phyloP scores from a whole-genome alignment of 2,329 filamentous ascomycete species.

The Clonostachys chloroleuca region DNA sequence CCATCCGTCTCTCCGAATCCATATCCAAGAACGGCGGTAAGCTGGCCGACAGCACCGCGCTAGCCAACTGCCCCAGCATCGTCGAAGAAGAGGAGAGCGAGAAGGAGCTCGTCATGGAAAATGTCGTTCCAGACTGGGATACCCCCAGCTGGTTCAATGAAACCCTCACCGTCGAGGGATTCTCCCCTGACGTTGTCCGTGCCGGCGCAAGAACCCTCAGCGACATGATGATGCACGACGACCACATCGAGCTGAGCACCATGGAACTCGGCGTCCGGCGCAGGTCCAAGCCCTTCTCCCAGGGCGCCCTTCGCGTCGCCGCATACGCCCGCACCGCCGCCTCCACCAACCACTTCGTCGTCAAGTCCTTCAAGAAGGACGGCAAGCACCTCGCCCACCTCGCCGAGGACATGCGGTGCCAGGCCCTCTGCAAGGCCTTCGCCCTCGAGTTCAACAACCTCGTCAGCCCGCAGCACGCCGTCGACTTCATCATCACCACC shows the following conservation, averaged over 20 bases:
- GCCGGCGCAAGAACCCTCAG: conserved; percentile 19
- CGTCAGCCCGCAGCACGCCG: conserved; percentile 9
- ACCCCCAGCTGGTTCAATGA: conserved; percentile 18
- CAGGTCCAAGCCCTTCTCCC: conserved; percentile 20
- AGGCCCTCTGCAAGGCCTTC: conserved; percentile 31
- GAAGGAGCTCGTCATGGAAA: conserved; percentile 9
- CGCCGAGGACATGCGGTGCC: conserved; percentile 29
- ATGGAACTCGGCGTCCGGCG: conserved; percentile 23
- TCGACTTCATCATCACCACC: conserved; percentile 26
- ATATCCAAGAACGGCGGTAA: not conserved
- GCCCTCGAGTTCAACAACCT: conserved; percentile 32
- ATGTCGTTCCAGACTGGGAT: conserved; percentile 15
- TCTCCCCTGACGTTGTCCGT: conserved; percentile 17
- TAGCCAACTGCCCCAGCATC: not conserved
- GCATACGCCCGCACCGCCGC: conserved; percentile 23
- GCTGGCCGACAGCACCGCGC: not conserved
- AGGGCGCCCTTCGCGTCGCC: conserved; percentile 24
- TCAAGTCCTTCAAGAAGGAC: conserved; percentile 23
- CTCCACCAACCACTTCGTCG: conserved; percentile 21
- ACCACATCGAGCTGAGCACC: conserved; percentile 23
- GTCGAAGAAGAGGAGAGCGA: not conserved
- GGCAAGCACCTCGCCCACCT: conserved; percentile 18
- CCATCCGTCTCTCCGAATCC: conserved; percentile 9
- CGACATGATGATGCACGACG: conserved; percentile 26
- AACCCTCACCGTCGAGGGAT: conserved; percentile 16